phyloP scores from a whole-genome alignment of 2,329 filamentous ascomycete species.

The Coniochaeta pulveracea region DNA sequence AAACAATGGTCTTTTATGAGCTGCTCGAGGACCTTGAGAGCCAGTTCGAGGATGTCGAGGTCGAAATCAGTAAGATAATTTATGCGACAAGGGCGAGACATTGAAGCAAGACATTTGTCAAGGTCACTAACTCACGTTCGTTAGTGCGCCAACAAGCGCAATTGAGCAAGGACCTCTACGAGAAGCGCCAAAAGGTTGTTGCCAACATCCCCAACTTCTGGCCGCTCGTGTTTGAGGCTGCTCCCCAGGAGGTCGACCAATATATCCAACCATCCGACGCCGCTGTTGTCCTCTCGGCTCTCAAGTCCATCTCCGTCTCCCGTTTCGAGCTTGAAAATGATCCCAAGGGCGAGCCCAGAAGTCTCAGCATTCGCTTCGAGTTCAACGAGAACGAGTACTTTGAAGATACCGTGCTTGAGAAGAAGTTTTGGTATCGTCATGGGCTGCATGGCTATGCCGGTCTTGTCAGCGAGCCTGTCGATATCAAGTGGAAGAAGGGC shows the following conservation, averaged over 20 bases:
- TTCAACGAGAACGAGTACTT: conserved; percentile 79
- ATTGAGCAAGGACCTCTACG: conserved; percentile 60
- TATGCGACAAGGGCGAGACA: not conserved
- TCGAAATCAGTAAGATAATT: conserved; percentile 60
- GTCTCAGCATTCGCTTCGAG: conserved; percentile 64
- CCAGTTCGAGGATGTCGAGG: conserved; percentile 74
- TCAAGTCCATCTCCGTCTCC: conserved; percentile 60
- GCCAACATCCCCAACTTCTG: conserved; percentile 79
- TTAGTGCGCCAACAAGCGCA: conserved; percentile 65
- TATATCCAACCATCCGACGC: conserved; percentile 77
- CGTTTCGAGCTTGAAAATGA: conserved; percentile 66
- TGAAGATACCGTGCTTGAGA: conserved; percentile 65
- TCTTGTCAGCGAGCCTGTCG: conserved; percentile 78
- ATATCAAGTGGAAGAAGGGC: conserved; percentile 76
- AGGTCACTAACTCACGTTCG: not conserved
- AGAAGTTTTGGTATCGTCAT: conserved; percentile 82
- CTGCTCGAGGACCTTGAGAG: conserved; percentile 70
- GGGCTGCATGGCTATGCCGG: conserved; percentile 58
- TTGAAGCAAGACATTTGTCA: not conserved
- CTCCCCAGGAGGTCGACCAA: conserved; percentile 75
- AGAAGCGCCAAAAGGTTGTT: conserved; percentile 61
- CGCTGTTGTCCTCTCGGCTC: conserved; percentile 54
- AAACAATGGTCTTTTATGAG: conserved; percentile 51
- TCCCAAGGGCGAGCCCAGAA: conserved; percentile 64
- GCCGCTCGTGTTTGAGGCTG: conserved; percentile 84